Evolutionary conservation across 805 yeast genomes (phyloP).

Genomic region (Cyberlindnera euphorbiae): DNA sequence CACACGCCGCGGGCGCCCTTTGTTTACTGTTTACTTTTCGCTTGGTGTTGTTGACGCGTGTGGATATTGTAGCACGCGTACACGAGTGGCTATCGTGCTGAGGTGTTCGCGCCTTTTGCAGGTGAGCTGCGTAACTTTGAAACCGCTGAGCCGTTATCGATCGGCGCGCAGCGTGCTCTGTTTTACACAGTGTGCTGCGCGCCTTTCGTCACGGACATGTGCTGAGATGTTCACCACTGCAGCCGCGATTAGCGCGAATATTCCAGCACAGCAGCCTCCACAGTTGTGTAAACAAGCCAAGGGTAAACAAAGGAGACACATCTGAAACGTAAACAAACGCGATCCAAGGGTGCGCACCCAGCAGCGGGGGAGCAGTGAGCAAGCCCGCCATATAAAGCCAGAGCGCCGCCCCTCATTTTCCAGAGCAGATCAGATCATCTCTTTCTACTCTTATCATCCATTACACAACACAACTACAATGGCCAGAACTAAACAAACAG

Average conservation of each 20-base stretch:
- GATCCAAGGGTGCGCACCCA: background rate
- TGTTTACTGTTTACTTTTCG: background rate
- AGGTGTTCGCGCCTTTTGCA: background rate
- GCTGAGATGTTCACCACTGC: background rate
- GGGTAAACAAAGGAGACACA: background rate
- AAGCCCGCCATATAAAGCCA: background rate
- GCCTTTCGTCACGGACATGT: background rate
- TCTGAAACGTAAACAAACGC: background rate
- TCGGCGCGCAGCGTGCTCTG: too few species aligned
- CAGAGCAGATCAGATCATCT: too few species aligned
- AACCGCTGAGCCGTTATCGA: too few species aligned
- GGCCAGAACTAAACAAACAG: slow-evolving; percentile 95
- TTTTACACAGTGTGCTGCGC: too few species aligned
- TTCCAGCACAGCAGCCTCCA: background rate
- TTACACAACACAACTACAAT: slow-evolving; percentile 37
- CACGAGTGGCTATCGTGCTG: background rate
- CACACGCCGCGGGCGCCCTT: background rate
- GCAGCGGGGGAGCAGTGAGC: too few species aligned
- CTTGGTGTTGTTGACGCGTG: too few species aligned
- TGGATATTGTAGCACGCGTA: background rate
- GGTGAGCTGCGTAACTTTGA: background rate
- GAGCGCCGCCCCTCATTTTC: background rate
- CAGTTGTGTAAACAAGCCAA: background rate
- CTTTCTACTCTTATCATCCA: too few species aligned
- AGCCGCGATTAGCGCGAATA: background rate